Evolutionary conservation across 768 basidiomycete genomes (phyloP), one percentile per base, ranked within the genome.

Genomic region (Phaeolepiota aurea): DNA sequence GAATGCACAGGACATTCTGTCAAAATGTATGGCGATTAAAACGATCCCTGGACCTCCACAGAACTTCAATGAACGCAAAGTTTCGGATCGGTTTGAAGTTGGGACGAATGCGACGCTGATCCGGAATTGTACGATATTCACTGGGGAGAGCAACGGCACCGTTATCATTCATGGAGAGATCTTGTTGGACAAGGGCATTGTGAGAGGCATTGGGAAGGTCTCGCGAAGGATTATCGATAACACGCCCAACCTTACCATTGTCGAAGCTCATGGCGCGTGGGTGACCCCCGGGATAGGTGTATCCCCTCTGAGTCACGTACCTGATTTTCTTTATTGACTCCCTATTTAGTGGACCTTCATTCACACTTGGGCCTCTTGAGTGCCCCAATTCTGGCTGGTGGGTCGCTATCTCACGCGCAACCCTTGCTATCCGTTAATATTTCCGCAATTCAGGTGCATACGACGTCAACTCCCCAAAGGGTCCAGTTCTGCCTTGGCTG

Each of bases 331-430:
- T 48, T 16, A 52, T 54, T 16, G 4, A 33, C 48, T 32, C 28
- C 31, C 25, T 35, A 19, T 21, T 32, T 34, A 77, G 79, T 87
- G 20, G 83, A 87, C 51, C 58, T 86, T 48, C 79, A 89, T 57
- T 87, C 87, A 3, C 89, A 92, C 54, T 59, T 91, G 31, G 92
- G 88, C 2, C 63, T 93, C 3, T 57, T 74, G 46, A 77, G 81
- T 32, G 54, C 71, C 11, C 92, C 92, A 57, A 77, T 54, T 34
- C 49, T 46, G 72, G 69, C 54, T 42, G 71, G 59, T 68, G 37
- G 22, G 47, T 36, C 10, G 12, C 7, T 14, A 31, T n/a, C n/a
- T n/a, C n/a, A n/a, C n/a, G n/a, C n/a, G n/a, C n/a, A 7, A 18
- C 3, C 20, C 22, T 31, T 9, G 15, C 35, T 31, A 16, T 14